phyloP scores from a whole-genome alignment of 345 rosid species.

The Dovyalis caffra region DNA sequence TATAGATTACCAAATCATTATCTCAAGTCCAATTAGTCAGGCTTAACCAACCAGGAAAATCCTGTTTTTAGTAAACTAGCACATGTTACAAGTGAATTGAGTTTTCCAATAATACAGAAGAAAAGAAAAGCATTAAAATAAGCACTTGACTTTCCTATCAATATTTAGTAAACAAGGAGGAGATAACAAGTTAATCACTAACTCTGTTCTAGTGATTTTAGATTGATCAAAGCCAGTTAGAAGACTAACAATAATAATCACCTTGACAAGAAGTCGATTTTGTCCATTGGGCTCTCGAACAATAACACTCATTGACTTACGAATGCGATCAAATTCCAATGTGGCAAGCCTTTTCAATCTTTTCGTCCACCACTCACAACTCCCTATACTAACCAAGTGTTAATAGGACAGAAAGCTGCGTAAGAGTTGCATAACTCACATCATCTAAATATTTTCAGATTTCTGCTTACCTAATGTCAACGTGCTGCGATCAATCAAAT shows the following conservation, averaged over 20 bases:
- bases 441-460: neutral
- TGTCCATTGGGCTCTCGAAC: conserved; percentile 62
- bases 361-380: conserved; percentile 83
- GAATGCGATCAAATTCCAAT: conserved; percentile 82
- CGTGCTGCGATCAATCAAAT: conserved; percentile 56
- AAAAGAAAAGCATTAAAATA: neutral
- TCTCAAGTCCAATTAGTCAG: no score
- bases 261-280: conserved; percentile 85
- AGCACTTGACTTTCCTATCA: neutral
- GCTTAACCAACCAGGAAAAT: no score
- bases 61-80: no score
- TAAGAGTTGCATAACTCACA: neutral
- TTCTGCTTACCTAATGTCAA: conserved; percentile 59
- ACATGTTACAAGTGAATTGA: no score
- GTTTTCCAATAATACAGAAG: no score
- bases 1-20: no score
- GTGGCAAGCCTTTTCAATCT: conserved; percentile 70
- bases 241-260: conserved; percentile 25
- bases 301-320: conserved; percentile 88
- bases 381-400: conserved; percentile 36
- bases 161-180: neutral
- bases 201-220: neutral
- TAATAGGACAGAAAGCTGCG: conserved; percentile 9
- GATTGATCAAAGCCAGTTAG: neutral
- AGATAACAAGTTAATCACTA: neutral